These are phyloP conservation scores for Hyaloperonospora brassicae DNA, from an alignment of 352 stramenopile genomes.

Conservation along the genomic window DNA sequence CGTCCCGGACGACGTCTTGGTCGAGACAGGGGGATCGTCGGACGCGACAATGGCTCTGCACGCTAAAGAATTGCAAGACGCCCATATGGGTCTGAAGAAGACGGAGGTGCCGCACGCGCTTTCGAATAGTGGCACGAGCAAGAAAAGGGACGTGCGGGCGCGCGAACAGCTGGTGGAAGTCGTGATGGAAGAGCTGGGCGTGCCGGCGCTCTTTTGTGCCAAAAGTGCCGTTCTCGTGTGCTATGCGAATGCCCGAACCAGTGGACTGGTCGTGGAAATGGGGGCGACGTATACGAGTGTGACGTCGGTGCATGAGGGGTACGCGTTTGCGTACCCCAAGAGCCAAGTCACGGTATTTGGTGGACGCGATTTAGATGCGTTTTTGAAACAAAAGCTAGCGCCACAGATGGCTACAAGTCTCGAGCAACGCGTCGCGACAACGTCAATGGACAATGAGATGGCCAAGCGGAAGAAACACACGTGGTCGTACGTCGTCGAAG, in stretches of 20 bases:
- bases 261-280: constrained; percentile 73
- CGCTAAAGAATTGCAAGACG: constrained; percentile 1
- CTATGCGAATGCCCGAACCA: constrained; percentile 78
- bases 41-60: constrained; percentile 16
- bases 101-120: constrained; percentile 5
- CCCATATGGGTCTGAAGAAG: too few relatives aligned
- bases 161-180: constrained; percentile 70
- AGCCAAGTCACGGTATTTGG: constrained; percentile 50
- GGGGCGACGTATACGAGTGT: constrained; percentile 69
- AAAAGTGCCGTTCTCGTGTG: constrained; percentile 78
- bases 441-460: constrained; percentile 23
- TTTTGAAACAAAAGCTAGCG: constrained; percentile 47
- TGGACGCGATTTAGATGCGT: constrained; percentile 57
- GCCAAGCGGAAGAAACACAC: constrained; percentile 27
- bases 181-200: constrained; percentile 71
- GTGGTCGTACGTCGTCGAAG: constrained; percentile 56
- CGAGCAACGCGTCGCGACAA: constrained; percentile 9
- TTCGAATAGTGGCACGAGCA: constrained; percentile 26
- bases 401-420: constrained; percentile 25
- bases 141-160: constrained; percentile 47
- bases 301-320: constrained; percentile 72
- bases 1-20: constrained; percentile 36
- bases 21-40: constrained; percentile 10
- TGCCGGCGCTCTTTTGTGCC: constrained; percentile 69
- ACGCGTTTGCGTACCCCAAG: constrained; percentile 61